phyloP scores from a whole-genome alignment of 1,284 basidiomycete species.

The Irpex sp. region DNA sequence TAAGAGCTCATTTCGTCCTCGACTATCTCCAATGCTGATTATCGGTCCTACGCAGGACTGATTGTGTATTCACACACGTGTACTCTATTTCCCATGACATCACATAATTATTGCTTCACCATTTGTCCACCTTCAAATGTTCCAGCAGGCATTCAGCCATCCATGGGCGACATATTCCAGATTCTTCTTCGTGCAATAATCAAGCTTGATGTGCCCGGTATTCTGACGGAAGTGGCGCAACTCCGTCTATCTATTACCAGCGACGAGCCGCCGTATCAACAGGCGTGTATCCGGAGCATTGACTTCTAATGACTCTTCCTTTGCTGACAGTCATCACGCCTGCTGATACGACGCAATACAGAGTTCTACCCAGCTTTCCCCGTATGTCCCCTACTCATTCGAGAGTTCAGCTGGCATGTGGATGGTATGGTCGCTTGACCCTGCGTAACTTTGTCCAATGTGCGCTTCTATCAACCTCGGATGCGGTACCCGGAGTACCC shows the following conservation, averaged over 20 bases:
- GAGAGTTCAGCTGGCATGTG: too few relatives aligned
- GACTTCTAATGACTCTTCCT: not conserved
- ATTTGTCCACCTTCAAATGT: not conserved
- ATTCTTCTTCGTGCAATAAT: not conserved
- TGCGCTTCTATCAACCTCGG: not conserved
- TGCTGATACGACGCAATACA: not conserved
- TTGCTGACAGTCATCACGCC: not conserved
- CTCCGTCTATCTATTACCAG: not conserved
- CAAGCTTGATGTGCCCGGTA: not conserved
- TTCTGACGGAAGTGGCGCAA: not conserved
- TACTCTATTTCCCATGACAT: constrained; percentile 12
- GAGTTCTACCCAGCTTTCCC: not conserved
- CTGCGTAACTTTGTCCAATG: not conserved
- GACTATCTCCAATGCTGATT: not conserved
- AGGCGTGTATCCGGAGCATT: not conserved
- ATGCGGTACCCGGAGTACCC: not conserved
- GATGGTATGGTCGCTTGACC: not conserved
- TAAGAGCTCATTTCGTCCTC: constrained; percentile 14
- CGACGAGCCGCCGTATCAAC: not conserved
- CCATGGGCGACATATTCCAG: not conserved
- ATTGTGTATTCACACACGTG: constrained; percentile 2
- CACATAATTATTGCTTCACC: not conserved
- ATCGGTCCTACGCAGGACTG: constrained; percentile 7
- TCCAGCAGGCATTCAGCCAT: not conserved
- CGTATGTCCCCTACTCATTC: not conserved